Base-by-base conservation (phyloP, 176 grass and related monocot genomes). In the Calamus simplicifolius region DNA sequence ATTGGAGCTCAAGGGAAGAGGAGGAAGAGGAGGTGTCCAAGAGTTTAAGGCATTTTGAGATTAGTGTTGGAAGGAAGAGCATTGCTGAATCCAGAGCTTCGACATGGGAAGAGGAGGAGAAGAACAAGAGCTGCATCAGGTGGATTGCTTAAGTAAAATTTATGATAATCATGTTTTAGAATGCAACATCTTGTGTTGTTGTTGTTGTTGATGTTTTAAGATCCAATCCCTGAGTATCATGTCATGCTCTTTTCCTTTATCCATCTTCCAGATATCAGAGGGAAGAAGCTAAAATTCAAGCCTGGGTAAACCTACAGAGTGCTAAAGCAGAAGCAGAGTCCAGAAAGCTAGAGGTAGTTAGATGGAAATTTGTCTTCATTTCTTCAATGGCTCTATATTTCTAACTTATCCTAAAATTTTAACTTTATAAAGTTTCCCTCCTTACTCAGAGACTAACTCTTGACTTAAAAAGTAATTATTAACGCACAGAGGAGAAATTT, bases 291-390 rank as follows among this genome's bases (percentile, higher is more conserved):
- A 92, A 92, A 68, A 98, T 98, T 69, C 84, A 83, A 65, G 94
- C 94, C 26, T 98, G 88, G 94, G 69, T 98, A 56, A 98, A 98
- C 69, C 85, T 98, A 54, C 82, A 98, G 72, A 85, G 78, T 58
- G 94, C 94, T 51, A 98, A 93, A 73, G 88, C 88, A 50, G 87
- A 98, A 98, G 88, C 94, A 65, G 81, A 85, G 14, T 98, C 94
- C 12, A 92, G 84, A 82, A 98, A 98, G 68, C 52, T 98, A 51
- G 94, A 98, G 94, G 94, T 92, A 80, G 18, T 55, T 2, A 12
- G 35, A 43, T 43, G 35, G 10, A 43, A 43, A 43, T 43, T 43
- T 43, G 35, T 43, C 35, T 13, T 2, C 5, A 12, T 43, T 43
- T 43, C 12, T 43, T 43, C 12, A 43, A 43, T 43, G 35, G 35